A percentile compares a stretch with the other conserved stretches of the same genome.
Evolutionary conservation across 148 eudicot genomes (phyloP).

Genomic region (Camellia granthamiana): DNA sequence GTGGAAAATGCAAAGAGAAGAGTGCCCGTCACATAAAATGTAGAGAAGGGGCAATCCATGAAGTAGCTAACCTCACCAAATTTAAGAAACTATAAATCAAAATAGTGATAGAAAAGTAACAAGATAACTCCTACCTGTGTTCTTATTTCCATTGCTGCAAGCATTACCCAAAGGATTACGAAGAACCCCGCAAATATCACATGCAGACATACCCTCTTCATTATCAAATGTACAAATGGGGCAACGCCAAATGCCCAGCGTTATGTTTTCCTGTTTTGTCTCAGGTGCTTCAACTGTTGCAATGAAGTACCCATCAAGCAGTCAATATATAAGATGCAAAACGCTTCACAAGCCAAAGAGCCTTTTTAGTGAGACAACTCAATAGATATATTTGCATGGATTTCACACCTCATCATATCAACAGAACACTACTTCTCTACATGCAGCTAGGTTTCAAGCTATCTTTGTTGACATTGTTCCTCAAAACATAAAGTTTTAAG

Average conservation of each 20-base stretch:
- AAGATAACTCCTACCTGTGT: conserved; percentile 44
- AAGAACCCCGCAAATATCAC: conserved; percentile 95
- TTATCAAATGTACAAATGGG: conserved; percentile 90
- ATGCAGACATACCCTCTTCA: conserved; percentile 67
- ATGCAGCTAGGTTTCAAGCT: background rate
- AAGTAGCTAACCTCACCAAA: conserved; percentile 2
- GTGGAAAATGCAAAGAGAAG: background rate
- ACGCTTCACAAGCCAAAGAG: background rate
- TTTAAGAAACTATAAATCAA: background rate
- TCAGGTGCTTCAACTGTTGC: conserved; percentile 38
- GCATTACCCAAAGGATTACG: conserved; percentile 56
- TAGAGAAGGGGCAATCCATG: background rate
- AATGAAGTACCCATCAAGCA: conserved; percentile 14
- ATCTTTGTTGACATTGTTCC: no score
- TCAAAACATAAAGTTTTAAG: no score
- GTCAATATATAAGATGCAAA: background rate
- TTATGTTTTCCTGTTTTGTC: conserved; percentile 30
- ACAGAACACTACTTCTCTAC: no score
- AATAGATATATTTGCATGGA: background rate
- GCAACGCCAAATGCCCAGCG: conserved; percentile 71
- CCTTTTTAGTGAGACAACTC: background rate
- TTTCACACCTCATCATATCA: background rate
- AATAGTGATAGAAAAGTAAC: conserved; percentile 1
- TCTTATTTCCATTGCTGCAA: conserved; percentile 25
- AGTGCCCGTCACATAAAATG: conserved; percentile 1